Conservation (phyloP, 148 eudicot genomes). For the Agrostemma githago region DNA sequence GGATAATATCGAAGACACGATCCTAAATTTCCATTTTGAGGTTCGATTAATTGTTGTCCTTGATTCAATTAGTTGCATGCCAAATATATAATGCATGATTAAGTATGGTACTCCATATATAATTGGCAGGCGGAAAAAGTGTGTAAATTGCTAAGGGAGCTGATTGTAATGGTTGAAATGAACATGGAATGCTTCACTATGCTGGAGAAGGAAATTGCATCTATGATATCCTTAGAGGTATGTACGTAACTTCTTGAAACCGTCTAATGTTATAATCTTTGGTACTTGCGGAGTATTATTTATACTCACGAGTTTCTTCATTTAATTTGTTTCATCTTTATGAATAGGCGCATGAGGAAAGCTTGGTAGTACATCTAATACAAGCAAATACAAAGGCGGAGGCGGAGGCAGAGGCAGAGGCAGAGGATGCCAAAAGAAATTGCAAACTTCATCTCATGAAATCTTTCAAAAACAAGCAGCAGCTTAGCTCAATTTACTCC, state of each 20-base stretch:
- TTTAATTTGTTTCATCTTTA: background rate
- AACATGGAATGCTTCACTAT: conserved; percentile 48
- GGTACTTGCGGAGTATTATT: background rate
- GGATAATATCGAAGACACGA: conserved; percentile 38
- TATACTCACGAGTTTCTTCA: background rate
- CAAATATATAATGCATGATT: background rate
- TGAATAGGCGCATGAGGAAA: conserved; percentile 45
- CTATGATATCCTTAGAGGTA: conserved; percentile 54
- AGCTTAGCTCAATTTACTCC: conserved; percentile 20
- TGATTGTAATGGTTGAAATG: conserved; percentile 35
- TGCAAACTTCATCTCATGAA: conserved; percentile 32
- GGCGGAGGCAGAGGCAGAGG: conserved; percentile 23
- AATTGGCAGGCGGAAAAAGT: conserved; percentile 47
- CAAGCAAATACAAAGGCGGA: conserved; percentile 32
- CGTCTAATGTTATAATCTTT: no score
- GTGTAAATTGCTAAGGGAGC: conserved; percentile 48
- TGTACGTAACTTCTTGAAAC: background rate
- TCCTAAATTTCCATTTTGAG: conserved; percentile 41
- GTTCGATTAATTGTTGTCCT: conserved; percentile 20
- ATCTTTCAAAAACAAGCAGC: conserved; percentile 23
- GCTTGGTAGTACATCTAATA: conserved; percentile 43
- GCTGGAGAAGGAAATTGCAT: conserved; percentile 34
- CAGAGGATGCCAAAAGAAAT: conserved; percentile 27
- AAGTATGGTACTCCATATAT: no score
- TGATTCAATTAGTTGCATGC: background rate